These are phyloP conservation scores for Penicillium cosmopolitanum DNA, from an alignment of 495 filamentous ascomycete species.

Conservation along the genomic window DNA sequence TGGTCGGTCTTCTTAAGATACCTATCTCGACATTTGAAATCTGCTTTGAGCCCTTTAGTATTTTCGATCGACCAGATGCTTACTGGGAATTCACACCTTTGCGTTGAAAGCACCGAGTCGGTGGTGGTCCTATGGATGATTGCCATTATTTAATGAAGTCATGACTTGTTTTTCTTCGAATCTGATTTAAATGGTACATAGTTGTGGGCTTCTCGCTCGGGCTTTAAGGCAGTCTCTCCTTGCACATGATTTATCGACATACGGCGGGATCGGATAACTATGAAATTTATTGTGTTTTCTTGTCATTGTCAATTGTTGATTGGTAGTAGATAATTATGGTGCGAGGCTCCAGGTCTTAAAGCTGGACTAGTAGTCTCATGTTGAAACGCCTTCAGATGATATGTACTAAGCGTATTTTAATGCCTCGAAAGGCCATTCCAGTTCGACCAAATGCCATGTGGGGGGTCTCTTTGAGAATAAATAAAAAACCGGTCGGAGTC, in stretches of 20 bases:
- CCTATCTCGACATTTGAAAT: background rate
- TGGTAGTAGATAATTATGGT: constrained; percentile 8
- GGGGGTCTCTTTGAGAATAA: background rate
- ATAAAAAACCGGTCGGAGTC: background rate
- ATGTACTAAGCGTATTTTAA: constrained; percentile 20
- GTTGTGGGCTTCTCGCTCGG: background rate
- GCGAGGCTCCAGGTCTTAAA: constrained; percentile 1
- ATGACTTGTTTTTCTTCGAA: constrained; percentile 14
- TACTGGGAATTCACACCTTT: background rate
- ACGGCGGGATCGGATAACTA: background rate
- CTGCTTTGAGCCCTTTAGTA: background rate
- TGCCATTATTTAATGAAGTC: constrained; percentile 19
- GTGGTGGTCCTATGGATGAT: background rate
- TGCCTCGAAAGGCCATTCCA: constrained; percentile 3
- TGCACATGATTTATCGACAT: constrained; percentile 1
- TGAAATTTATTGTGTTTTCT: background rate
- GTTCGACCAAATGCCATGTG: background rate
- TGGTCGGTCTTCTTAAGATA: background rate
- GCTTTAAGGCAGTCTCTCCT: background rate
- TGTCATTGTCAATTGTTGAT: constrained; percentile 10
- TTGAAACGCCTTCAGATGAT: constrained; percentile 16
- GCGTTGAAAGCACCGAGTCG: background rate
- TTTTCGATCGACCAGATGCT: background rate
- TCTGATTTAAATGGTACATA: background rate
- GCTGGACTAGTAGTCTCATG: constrained; percentile 6